Evolutionary conservation across 495 filamentous ascomycete genomes (phyloP), one percentile per base, ranked within the genome.

Genomic region (Penicillium bovifimosum): DNA sequence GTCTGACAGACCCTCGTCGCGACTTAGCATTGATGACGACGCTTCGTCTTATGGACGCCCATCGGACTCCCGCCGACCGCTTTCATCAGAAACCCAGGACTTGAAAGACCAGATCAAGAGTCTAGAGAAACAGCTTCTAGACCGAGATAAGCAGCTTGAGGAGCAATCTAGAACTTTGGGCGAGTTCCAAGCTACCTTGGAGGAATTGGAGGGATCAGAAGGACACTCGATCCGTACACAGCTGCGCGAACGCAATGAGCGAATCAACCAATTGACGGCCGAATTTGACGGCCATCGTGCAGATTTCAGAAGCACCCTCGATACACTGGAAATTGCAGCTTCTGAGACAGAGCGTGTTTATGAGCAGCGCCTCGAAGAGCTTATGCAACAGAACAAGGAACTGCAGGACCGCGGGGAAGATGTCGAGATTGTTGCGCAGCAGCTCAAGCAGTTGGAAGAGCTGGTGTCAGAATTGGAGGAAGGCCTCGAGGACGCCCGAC

Each of bases 311-410:
- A 95, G 87, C 64, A 99, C 93, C 14, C 90, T 99, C 42, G 93
- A 99, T 71, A 95, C 91, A 1, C 76, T 99, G 33, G 93, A 99
- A 70, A 83, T 96, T 71, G 95, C 93, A 7, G 95, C 91, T 59
- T 89, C 91, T 0, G 93, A 99, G 70, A 99, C 93, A 6, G 92
- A 96, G 68, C 80, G 93, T n/a, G 91, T 97, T 6, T 97, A 99
- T 60, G 95, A 97, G 65, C 88, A 89, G 63, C 83, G 85, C 56
- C 84, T 96, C 7, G 87, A 91, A 58, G 91, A 96, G 61, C 73
- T 99, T n/a, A 76, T 90, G 73, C 79, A 87, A 53, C 88, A 96
- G 56, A 80, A 95, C 36, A 80, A 84, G 46, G 90, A 95, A 44
- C 66, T 92, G 3, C 86, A 91, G 47, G 86, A 91, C 41, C 77